Base-by-base conservation (phyloP, 1,284 basidiomycete species). In the Fomitopsis schrenkii region DNA sequence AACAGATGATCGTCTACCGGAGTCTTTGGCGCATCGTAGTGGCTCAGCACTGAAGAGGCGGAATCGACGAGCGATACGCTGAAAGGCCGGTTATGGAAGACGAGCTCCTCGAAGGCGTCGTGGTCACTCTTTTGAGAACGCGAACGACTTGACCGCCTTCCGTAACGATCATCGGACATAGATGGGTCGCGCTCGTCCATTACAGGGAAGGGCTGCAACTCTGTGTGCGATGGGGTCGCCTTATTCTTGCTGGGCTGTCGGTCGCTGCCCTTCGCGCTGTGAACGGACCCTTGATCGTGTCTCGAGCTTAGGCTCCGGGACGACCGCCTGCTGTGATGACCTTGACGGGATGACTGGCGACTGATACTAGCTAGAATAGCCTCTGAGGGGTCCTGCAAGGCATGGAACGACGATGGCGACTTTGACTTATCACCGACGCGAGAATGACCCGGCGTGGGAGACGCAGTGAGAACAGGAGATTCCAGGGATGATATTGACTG, bases 1-100 rank as follows among this genome's bases (percentile, higher is more conserved):
- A 82, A 82, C 42, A 72, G 71, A 30, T 70, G 70, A 61, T 76
- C 74, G 68, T 91, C 87, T 30, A 83, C 73, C 2, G 88, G 89
- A 0, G 89, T 91, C 63, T 82, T 82, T 35, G 87, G 89, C 48
- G 85, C 80, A 3, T 85, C 85, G 36, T 82, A 80, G 60, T 84
- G 81, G 19, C 83, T 84, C 5, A 77, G 66, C 52, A 76, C 75
- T 2, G 86, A 89, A 4, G 87, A 84, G 54, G 81, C 85, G 50
- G 87, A 91, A 71, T 86, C 84, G 62, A 86, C 81, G 63, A 86
- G 74, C 46, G 79, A 79, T 22, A 66, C 70, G 41, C 70, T 70
- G 54, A 68, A 71, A 78, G 79, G 53, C 79, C 75, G 33, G 46
- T 62, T 55, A 61, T 63, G 61, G 64, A 55, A 64, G 17, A 67